These are phyloP conservation scores for Fusarium abutilonis DNA, from an alignment of 2,329 filamentous ascomycete species.

Conservation along the genomic window DNA sequence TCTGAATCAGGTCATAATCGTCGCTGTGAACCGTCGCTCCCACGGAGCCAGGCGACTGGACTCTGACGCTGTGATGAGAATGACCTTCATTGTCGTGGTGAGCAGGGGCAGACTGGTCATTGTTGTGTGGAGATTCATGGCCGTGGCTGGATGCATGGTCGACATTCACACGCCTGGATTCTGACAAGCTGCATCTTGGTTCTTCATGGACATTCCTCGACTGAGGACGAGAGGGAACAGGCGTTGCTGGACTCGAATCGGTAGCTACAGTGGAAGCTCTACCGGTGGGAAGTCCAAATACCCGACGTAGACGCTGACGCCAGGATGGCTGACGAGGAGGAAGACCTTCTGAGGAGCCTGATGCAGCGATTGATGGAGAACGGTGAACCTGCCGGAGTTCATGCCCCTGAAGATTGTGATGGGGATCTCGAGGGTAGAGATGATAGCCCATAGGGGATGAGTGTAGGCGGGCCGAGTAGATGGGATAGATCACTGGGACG, in stretches of 20 bases:
- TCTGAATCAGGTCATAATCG: slow-evolving; percentile 44
- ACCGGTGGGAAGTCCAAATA: slow-evolving; percentile 47
- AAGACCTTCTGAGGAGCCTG: slow-evolving; percentile 4
- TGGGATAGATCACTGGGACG: slow-evolving; percentile 10
- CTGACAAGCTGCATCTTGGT: not conserved
- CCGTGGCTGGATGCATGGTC: not conserved
- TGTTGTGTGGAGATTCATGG: not conserved
- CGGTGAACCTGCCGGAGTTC: not conserved
- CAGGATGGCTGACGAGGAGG: slow-evolving; percentile 39
- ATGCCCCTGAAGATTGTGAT: not conserved
- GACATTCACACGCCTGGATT: not conserved
- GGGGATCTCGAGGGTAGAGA: not conserved
- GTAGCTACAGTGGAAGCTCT: slow-evolving; percentile 51
- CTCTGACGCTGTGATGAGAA: slow-evolving; percentile 1
- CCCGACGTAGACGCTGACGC: slow-evolving; percentile 44
- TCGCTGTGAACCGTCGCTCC: slow-evolving; percentile 52
- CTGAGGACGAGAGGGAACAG: slow-evolving; percentile 2
- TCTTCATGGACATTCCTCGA: not conserved
- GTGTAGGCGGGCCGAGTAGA: not conserved
- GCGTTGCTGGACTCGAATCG: slow-evolving; percentile 34
- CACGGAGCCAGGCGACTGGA: slow-evolving; percentile 43
- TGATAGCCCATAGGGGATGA: not conserved
- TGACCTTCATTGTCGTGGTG: not conserved
- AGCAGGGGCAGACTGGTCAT: not conserved
- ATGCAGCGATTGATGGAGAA: slow-evolving; percentile 1